Evolutionary conservation across 2,329 filamentous ascomycete genomes (phyloP).

Genomic region (Colletotrichum scovillei): DNA sequence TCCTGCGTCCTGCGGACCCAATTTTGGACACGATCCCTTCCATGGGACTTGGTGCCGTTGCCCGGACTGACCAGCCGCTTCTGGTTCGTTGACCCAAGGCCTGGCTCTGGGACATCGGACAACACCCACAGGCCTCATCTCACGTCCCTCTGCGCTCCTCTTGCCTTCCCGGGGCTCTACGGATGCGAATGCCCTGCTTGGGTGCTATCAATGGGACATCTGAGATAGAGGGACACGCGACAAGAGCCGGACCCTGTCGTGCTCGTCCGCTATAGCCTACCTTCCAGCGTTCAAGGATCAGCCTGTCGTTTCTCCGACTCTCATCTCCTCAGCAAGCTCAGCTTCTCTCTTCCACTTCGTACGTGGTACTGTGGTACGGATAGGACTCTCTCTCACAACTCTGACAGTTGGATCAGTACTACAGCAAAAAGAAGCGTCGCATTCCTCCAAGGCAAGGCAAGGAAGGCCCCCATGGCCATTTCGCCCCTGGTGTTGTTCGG

Average conservation of each 20-base stretch:
- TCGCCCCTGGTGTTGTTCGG: neutral
- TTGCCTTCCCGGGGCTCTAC: neutral
- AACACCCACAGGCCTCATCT: neutral
- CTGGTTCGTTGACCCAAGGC: slow-evolving; percentile 4
- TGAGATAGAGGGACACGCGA: neutral
- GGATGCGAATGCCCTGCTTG: no score
- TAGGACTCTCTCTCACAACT: neutral
- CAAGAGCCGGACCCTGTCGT: neutral
- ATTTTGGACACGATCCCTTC: slow-evolving; percentile 29
- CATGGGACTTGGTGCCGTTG: slow-evolving; percentile 1
- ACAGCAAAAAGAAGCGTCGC: neutral
- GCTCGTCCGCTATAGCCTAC: neutral
- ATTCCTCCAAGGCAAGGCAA: neutral
- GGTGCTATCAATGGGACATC: neutral
- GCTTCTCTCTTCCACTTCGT: neutral
- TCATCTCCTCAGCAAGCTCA: neutral
- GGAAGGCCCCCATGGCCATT: no score
- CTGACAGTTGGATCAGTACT: neutral
- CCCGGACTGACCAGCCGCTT: slow-evolving; percentile 16
- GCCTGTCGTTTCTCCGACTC: neutral
- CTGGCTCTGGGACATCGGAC: neutral
- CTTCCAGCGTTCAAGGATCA: neutral
- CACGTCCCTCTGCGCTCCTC: neutral
- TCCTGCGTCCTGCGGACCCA: slow-evolving; percentile 9
- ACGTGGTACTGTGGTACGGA: no score